Evolutionary conservation across 2,329 filamentous ascomycete genomes (phyloP), one percentile per base, ranked within the genome.

Genomic region (Stemphylium lycopersici): DNA sequence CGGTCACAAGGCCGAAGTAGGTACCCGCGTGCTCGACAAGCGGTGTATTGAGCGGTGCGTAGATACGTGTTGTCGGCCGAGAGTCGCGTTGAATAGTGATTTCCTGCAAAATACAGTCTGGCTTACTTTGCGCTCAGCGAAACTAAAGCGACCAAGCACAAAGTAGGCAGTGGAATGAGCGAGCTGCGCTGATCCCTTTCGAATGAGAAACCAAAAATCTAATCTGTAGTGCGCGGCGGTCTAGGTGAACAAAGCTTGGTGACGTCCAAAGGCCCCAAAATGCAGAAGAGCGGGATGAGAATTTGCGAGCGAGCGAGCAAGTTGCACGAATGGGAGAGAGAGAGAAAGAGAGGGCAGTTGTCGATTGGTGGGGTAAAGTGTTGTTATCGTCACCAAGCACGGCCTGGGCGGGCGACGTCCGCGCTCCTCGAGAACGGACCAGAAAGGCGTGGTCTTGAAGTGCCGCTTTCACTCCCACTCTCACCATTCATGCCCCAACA

Each of bases 331-430:
- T 48, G 18, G 34, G 32, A 6, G 11, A 16, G 39, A 20, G 34
- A 42, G 29, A 46, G 18, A 38, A 29, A 6, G 11, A 16, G 39
- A 20, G 34, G 39, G 29, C 20, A 36, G 37, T 26, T 33, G 18
- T 41, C 41, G n/a, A 18, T 20, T 43, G 41, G 52, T 34, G 52
- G 52, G 53, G 52, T 20, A 36, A 15, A 20, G 51, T 51, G 57
- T 57, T 54, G 55, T 39, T 52, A 48, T 62, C 48, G 51, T 53
- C 38, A 48, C 50, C 29, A 54, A 54, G 61, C 61, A 63, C 59
- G 61, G 59, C 29, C 52, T 55, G 50, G 15, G 34, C 43, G 26
- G 45, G 40, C 56, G 33, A 39, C 52, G 53, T 41, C 24, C 42
- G 36, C 45, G 47, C 37, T 34, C 31, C 18, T 43, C 2, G n/a